Base-by-base conservation (phyloP, 768 basidiomycete species). In the Auricularia heimuer region DNA sequence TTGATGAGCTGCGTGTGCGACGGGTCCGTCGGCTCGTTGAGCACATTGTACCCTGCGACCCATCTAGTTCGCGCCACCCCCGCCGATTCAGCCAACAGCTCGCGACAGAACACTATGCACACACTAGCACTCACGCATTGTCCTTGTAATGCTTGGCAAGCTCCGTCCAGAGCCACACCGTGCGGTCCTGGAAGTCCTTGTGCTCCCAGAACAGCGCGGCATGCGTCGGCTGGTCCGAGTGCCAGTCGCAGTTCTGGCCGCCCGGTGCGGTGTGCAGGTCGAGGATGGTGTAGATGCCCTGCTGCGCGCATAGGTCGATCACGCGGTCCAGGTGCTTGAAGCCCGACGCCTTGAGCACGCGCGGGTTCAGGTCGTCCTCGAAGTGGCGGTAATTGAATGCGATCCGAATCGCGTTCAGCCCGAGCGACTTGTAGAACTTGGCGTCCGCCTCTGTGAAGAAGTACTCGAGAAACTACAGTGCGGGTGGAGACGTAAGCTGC, bases 311-410 rank as follows among this genome's bases (percentile, higher is more conserved):
- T 34, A 86, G 71, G 58, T 86, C 79, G 68, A 94, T 85, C 54
- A 89, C 87, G n/a, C 89, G 81, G 67, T 93, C 91, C 62, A 93
- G 86, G 75, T 91, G 89, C 72, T 86, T 87, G 78, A 92, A 89
- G 34, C 90, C 88, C 7, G 81, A 79, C 65, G 83, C 75, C 71
- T 89, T 91, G 68, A 91, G 82, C 0, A 89, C 85, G 29, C 88
- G 81, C 21, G 91, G 90, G 71, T 90, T 89, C 81, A 86, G 80
- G 73, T 92, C 90, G 73, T 92, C 85, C 79, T 89, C 86, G 67
- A 90, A 89, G 69, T 88, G 86, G 37, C 80, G 80, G 71, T 91
- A 90, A 72, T 88, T 90, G 75, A 91, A 84, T 0, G 88, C 80
- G 24, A 90, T 73, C 3, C 91, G 85, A 63, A 92, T 87, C 70